Evolutionary conservation across 768 basidiomycete species (phyloP).

Genomic region (Boletus pseudo-olivaceus): DNA sequence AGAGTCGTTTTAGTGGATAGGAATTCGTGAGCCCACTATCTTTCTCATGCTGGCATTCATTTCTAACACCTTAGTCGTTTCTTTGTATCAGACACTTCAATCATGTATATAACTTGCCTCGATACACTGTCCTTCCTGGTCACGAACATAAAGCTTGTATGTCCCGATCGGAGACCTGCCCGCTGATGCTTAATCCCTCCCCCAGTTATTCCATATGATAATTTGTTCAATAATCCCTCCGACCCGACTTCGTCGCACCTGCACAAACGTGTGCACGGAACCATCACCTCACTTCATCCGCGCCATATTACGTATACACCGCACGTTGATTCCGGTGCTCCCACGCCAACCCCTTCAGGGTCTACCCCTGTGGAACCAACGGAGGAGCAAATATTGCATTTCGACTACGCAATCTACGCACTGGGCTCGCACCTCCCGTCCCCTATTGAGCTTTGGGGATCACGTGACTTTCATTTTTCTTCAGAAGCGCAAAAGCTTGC

Average conservation of each 20-base stretch:
- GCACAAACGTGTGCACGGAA: slow-evolving; percentile 43
- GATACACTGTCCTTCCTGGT: slow-evolving; percentile 53
- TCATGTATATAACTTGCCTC: slow-evolving; percentile 57
- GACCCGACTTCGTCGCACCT: slow-evolving; percentile 1
- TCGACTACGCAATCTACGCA: slow-evolving; percentile 59
- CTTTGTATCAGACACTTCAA: slow-evolving; percentile 41
- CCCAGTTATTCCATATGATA: slow-evolving; percentile 52
- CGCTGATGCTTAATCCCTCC: not conserved
- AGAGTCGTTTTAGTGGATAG: slow-evolving; percentile 55
- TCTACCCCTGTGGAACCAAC: not conserved
- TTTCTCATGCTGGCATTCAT: not conserved
- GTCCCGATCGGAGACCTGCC: slow-evolving; percentile 8
- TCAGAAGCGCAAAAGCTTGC: not conserved
- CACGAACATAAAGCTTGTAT: slow-evolving; percentile 65
- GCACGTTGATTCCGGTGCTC: not conserved
- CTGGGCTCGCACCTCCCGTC: slow-evolving; percentile 56
- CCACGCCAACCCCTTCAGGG: not conserved
- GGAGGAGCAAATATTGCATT: slow-evolving; percentile 33
- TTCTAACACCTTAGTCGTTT: not conserved
- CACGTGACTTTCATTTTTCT: not conserved
- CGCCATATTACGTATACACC: slow-evolving; percentile 34
- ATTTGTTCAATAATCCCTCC: slow-evolving; percentile 37
- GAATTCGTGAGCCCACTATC: slow-evolving; percentile 45
- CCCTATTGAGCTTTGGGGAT: slow-evolving; percentile 54
- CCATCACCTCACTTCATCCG: slow-evolving; percentile 38